phyloP scores from a whole-genome alignment of 192 early-diverging fungal species.

The Coemansia sp. region DNA sequence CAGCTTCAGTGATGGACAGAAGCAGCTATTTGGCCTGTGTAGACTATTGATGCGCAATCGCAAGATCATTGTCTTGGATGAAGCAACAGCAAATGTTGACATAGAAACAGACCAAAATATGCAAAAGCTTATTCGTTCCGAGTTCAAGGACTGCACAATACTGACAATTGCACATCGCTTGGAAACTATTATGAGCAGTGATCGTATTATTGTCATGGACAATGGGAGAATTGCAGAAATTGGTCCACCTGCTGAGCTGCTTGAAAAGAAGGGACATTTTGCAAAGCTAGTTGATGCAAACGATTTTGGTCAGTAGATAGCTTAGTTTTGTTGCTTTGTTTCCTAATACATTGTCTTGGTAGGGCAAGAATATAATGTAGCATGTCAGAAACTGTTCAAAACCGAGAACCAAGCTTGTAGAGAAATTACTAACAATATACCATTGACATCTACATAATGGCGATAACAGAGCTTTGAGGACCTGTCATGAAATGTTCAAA shows the following conservation, averaged over 20 bases:
- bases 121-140: conserved; percentile 34
- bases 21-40: conserved; percentile 61
- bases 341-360: too few relatives aligned
- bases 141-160: conserved; percentile 51
- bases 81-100: conserved; percentile 65
- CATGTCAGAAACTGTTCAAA: too few relatives aligned
- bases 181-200: conserved; percentile 63
- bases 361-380: too few relatives aligned
- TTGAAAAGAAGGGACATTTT: conserved; percentile 11
- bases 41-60: conserved; percentile 55
- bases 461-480: too few relatives aligned
- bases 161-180: conserved; percentile 68
- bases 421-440: too few relatives aligned
- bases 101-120: conserved; percentile 3
- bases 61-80: conserved; percentile 60
- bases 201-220: conserved; percentile 69
- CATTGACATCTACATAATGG: too few relatives aligned
- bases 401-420: too few relatives aligned
- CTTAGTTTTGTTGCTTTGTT: too few relatives aligned
- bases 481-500: too few relatives aligned
- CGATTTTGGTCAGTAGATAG: conserved; percentile 12
- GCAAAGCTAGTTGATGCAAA: conserved; percentile 12
- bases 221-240: conserved; percentile 12
- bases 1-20: conserved; percentile 45
- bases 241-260: conserved; percentile 5